Base-by-base conservation (phyloP, 352 stramenopile genomes). In the Phytopythium oedochilum region DNA sequence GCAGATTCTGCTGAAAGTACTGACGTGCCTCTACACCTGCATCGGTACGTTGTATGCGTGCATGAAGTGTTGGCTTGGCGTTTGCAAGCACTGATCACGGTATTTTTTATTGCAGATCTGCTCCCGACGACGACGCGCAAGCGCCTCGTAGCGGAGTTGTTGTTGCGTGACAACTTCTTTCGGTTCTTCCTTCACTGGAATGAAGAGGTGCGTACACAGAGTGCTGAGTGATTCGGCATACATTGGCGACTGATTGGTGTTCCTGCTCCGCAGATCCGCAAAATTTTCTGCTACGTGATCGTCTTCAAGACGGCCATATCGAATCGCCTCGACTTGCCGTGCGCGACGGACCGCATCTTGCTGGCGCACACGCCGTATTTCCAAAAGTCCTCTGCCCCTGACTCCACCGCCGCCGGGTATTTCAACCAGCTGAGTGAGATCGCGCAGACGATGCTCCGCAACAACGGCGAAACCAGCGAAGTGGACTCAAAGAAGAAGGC, bases 181-280 rank as follows among this genome's bases (percentile, higher is more conserved):
- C 71, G 73, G 28, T 78, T 94, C 47, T 92, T 92, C 62, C 63
- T 94, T 43, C 82, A 94, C 68, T 94, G 84, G 84, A 94, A 94
- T 53, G 84, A 94, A 79, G 84, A 94, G 77, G 83, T 92, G 42
- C 23, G 2, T 15, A 28, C 34, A 28, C 17, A 43, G 3, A 34
- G 1, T 25, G 28, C 20, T 54, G 10, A n/a, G n/a, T n/a, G n/a
- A n/a, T n/a, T n/a, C n/a, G n/a, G n/a, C n/a, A n/a, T n/a, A n/a
- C n/a, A n/a, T n/a, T n/a, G n/a, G n/a, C n/a, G n/a, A n/a, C n/a
- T n/a, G n/a, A n/a, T n/a, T n/a, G n/a, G n/a, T n/a, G 28, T 4
- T 63, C 23, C 20, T 60, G 20, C 10, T 49, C 15, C 23, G 22
- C 51, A 91, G 78, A 87, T 94, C 57, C 82, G 83, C 39, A 91